Evolutionary conservation across 2,329 filamentous ascomycete genomes (phyloP).

Genomic region (Trichoderma sp.): DNA sequence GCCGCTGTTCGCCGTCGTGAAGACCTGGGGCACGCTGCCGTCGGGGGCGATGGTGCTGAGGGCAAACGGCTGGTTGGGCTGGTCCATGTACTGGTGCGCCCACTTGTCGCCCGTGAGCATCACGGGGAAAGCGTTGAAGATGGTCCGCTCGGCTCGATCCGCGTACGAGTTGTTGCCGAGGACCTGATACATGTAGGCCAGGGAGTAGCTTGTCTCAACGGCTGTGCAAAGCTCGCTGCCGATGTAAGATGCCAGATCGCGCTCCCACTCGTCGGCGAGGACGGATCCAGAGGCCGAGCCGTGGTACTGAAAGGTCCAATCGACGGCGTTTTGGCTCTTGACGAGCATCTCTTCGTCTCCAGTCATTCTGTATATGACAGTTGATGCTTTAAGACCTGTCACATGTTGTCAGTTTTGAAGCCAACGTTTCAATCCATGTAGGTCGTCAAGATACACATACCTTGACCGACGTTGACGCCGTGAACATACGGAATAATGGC

Average conservation of each 20-base stretch:
- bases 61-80: conserved; percentile 56
- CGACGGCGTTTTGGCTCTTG: conserved; percentile 44
- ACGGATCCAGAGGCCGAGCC: conserved; percentile 47
- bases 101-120: conserved; percentile 56
- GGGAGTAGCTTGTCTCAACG: conserved; percentile 41
- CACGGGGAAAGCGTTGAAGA: conserved; percentile 59
- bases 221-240: conserved; percentile 44
- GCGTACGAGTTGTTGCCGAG: conserved; percentile 46
- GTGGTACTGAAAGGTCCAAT: conserved; percentile 44
- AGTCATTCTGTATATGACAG: conserved; percentile 46
- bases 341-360: conserved; percentile 42
- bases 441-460: conserved; percentile 32
- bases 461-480: conserved; percentile 50
- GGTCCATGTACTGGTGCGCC: conserved; percentile 57
- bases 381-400: conserved; percentile 45
- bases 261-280: conserved; percentile 46
- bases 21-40: conserved; percentile 38
- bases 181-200: conserved; percentile 41
- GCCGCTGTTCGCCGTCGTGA: conserved; percentile 51
- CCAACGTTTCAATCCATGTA: too few relatives aligned
- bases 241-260: conserved; percentile 42
- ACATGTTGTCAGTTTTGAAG: too few relatives aligned
- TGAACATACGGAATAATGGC: conserved; percentile 42
- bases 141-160: conserved; percentile 53
- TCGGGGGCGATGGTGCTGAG: conserved; percentile 43